Evolutionary conservation across 352 stramenopile species (phyloP).

Genomic region (Phytophthora crassamura): DNA sequence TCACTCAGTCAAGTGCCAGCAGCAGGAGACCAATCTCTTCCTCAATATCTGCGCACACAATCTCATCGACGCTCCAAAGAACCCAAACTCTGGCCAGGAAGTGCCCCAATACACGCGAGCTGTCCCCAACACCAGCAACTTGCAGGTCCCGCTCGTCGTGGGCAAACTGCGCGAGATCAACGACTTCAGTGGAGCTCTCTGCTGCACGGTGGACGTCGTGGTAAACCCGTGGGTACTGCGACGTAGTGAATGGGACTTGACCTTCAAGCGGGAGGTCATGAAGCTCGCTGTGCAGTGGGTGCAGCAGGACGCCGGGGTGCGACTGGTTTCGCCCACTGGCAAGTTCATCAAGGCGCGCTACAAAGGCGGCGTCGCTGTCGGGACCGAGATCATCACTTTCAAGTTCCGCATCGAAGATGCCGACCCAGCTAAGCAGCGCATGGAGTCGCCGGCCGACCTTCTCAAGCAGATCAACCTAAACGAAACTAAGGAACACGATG

Average conservation of each 20-base stretch:
- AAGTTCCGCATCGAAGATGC: conserved; percentile 73
- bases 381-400: conserved; percentile 73
- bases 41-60: conserved; percentile 81
- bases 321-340: conserved; percentile 45
- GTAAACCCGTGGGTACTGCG: conserved; percentile 83
- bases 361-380: conserved; percentile 72
- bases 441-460: conserved; percentile 57
- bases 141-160: conserved; percentile 80
- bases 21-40: conserved; percentile 77
- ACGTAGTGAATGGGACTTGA: conserved; percentile 74
- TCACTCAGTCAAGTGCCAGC: conserved; percentile 63
- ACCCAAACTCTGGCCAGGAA: conserved; percentile 68
- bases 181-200: conserved; percentile 52
- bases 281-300: conserved; percentile 84
- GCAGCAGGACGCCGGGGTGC: conserved; percentile 65
- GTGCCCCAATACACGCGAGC: conserved; percentile 67
- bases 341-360: conserved; percentile 90
- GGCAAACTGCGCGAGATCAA: conserved; percentile 60
- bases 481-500: conserved; percentile 26
- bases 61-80: conserved; percentile 75
- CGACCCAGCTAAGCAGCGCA: conserved; percentile 33
- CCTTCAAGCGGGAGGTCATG: conserved; percentile 85
- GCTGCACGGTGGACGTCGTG: conserved; percentile 67
- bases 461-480: conserved; percentile 58
- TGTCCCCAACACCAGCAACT: conserved; percentile 74